phyloP scores from a whole-genome alignment of 2,329 filamentous ascomycete species.

The Harringtonia lauricola region DNA sequence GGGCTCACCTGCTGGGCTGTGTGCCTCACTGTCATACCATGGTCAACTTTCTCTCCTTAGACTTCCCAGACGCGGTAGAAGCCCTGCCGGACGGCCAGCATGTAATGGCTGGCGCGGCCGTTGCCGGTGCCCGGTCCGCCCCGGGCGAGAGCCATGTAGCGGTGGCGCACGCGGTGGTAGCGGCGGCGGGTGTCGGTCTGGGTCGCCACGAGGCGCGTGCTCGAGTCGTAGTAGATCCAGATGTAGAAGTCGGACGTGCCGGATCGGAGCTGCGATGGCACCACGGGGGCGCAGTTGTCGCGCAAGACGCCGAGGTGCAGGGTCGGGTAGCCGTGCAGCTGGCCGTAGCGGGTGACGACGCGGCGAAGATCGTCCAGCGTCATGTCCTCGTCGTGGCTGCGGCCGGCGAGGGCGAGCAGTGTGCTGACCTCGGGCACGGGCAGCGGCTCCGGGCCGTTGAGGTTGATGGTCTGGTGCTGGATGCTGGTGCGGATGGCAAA shows the following conservation, averaged over 20 bases:
- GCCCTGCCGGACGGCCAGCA: neutral
- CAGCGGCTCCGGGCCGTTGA: neutral
- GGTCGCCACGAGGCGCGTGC: neutral
- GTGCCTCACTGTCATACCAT: no score
- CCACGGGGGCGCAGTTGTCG: neutral
- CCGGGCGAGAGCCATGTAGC: neutral
- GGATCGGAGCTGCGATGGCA: neutral
- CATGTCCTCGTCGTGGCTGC: neutral
- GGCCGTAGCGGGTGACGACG: neutral
- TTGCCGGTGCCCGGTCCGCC: neutral
- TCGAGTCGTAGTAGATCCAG: neutral
- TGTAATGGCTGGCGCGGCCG: neutral
- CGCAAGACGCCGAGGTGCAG: neutral
- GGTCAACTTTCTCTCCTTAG: no score
- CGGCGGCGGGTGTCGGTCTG: neutral
- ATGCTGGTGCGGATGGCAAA: neutral
- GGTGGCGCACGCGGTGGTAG: neutral
- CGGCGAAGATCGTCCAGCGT: neutral
- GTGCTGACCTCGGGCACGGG: neutral
- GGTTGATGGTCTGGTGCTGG: neutral
- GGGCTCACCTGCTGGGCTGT: no score
- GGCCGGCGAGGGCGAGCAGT: neutral
- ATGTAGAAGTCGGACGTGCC: neutral
- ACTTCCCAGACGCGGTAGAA: neutral
- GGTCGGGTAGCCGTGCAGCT: neutral